phyloP scores from a whole-genome alignment of 208 protist species.

The Porcisia hertigi region DNA sequence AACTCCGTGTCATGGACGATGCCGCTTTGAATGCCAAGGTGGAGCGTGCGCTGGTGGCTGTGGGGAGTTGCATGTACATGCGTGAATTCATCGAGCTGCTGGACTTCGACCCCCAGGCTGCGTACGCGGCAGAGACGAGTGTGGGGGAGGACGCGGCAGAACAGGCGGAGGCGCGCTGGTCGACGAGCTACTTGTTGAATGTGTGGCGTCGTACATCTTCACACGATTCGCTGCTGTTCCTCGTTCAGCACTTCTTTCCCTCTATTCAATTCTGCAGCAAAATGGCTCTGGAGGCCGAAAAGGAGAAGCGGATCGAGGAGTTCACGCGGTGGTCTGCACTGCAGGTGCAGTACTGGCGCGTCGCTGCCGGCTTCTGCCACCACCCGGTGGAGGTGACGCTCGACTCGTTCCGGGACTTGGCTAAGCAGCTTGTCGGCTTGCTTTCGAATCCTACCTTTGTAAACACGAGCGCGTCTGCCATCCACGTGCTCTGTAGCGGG shows the following conservation, averaged over 20 bases:
- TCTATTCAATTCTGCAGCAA: conserved; percentile 70
- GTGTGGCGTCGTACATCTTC: conserved; percentile 72
- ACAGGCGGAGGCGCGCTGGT: conserved; percentile 45
- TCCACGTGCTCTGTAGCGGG: conserved; percentile 77
- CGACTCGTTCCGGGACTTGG: conserved; percentile 76
- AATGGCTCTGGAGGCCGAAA: conserved; percentile 54
- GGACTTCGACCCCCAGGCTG: conserved; percentile 70
- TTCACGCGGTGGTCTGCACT: conserved; percentile 67
- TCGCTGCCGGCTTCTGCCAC: conserved; percentile 80
- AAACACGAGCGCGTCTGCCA: conserved; percentile 71
- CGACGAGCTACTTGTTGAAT: conserved; percentile 78
- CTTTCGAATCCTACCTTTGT: conserved; percentile 55
- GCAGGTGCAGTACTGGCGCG: conserved; percentile 77
- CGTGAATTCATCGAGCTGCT: conserved; percentile 69
- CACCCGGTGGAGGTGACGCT: conserved; percentile 72
- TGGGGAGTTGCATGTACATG: conserved; percentile 80
- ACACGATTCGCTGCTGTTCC: conserved; percentile 85
- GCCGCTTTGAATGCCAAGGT: conserved; percentile 70
- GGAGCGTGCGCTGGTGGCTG: conserved; percentile 69
- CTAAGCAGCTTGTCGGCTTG: conserved; percentile 81
- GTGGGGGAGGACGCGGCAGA: conserved; percentile 34
- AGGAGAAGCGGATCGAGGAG: conserved; percentile 45
- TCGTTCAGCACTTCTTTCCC: conserved; percentile 79
- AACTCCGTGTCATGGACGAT: conserved; percentile 83
- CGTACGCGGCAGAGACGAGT: conserved; percentile 53